Conservation (phyloP, 306 rosid genomes). For the Gynostemma pentaphyllum region DNA sequence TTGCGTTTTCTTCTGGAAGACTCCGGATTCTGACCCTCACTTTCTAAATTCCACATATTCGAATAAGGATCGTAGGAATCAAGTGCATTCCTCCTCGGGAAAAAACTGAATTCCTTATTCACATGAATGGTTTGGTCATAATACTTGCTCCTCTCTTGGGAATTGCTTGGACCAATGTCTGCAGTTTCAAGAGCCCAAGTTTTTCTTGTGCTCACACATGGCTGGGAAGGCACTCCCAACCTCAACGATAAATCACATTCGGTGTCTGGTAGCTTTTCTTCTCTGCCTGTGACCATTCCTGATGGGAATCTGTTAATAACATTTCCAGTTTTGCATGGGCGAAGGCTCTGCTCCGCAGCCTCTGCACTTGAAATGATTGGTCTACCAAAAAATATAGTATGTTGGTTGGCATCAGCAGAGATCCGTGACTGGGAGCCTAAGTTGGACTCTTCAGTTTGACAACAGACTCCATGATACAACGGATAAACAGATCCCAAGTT, state of each 20-base stretch:
- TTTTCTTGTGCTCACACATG: slow-evolving; percentile 31
- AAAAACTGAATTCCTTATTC: slow-evolving; percentile 44
- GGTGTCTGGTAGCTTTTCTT: slow-evolving; percentile 28
- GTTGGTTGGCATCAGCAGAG: slow-evolving; percentile 27
- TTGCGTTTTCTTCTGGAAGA: slow-evolving; percentile 53
- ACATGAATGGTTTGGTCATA: slow-evolving; percentile 29
- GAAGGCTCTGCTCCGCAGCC: slow-evolving; percentile 38
- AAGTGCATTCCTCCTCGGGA: slow-evolving; percentile 39
- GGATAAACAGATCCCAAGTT: slow-evolving; percentile 80
- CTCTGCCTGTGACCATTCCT: slow-evolving; percentile 25
- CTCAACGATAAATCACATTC: slow-evolving; percentile 79
- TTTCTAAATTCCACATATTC: slow-evolving; percentile 35
- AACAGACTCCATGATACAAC: slow-evolving; percentile 46
- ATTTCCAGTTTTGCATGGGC: slow-evolving; percentile 29
- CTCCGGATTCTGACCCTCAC: slow-evolving; percentile 42
- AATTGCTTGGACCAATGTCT: slow-evolving; percentile 38
- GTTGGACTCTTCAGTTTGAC: slow-evolving; percentile 32
- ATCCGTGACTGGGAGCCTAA: slow-evolving; percentile 18
- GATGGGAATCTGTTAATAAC: slow-evolving; percentile 19
- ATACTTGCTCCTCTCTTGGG: slow-evolving; percentile 37
- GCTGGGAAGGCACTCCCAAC: slow-evolving; percentile 49
- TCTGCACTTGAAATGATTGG: slow-evolving; percentile 48
- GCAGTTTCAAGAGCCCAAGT: slow-evolving; percentile 35
- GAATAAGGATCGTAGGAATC: slow-evolving; percentile 38
- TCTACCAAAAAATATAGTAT: slow-evolving; percentile 51